These are phyloP conservation scores for Jatropha curcas DNA, from an alignment of 345 rosid genomes.

Conservation along the genomic window DNA sequence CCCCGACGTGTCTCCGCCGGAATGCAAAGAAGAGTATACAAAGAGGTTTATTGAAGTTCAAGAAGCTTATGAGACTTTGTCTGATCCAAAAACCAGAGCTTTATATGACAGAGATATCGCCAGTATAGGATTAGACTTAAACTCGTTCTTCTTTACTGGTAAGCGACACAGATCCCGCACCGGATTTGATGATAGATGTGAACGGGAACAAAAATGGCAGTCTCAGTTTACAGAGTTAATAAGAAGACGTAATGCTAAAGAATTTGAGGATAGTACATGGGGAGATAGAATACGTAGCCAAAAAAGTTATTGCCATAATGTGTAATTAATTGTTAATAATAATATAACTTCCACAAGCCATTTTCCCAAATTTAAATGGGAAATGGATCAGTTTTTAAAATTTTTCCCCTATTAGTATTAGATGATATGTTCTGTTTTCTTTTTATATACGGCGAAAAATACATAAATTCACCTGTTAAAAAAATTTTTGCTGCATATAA, in stretches of 20 bases:
- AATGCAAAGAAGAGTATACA: constrained; percentile 65
- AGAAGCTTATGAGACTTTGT: constrained; percentile 36
- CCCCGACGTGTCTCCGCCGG: constrained; percentile 92
- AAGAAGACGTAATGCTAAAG: constrained; percentile 48
- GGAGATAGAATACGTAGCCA: constrained; percentile 78
- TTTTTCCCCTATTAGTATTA: no score
- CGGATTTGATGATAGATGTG: constrained; percentile 12
- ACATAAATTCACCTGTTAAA: no score
- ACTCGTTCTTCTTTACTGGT: constrained; percentile 21
- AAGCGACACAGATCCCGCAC: background rate
- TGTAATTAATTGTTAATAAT: no score
- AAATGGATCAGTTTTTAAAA: no score
- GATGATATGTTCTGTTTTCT: no score
- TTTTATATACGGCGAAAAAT: no score
- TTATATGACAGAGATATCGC: constrained; percentile 29
- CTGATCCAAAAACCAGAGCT: constrained; percentile 28
- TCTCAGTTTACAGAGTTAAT: constrained; percentile 67
- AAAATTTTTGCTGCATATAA: no score
- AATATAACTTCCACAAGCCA: no score
- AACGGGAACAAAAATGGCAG: constrained; percentile 39
- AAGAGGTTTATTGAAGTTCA: constrained; percentile 38
- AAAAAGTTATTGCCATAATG: background rate
- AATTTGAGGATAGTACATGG: constrained; percentile 58
- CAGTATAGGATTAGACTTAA: constrained; percentile 7
- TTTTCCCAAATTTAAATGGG: no score